These are phyloP conservation scores for Geopyxis carbonaria DNA, from an alignment of 495 filamentous ascomycete genomes.

Conservation along the genomic window DNA sequence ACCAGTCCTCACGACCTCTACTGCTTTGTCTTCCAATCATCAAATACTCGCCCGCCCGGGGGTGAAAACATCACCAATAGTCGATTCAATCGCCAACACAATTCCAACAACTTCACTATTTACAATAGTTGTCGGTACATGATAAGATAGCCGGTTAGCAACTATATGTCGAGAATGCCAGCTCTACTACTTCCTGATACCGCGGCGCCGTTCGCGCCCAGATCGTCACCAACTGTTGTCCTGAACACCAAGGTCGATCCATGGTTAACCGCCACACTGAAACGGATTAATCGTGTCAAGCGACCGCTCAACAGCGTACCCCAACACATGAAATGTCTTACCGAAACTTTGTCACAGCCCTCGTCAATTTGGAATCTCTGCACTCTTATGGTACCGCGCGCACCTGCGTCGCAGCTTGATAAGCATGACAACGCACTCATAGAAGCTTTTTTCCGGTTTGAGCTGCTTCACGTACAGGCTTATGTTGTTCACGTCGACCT, in stretches of 20 bases:
- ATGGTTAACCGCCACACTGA: conserved; percentile 92
- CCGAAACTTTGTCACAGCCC: conserved; percentile 78
- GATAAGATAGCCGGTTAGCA: not conserved
- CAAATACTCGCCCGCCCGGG: not conserved
- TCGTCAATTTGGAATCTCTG: conserved; percentile 93
- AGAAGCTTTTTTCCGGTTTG: conserved; percentile 84
- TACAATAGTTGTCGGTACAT: not conserved
- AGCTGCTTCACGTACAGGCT: conserved; percentile 87
- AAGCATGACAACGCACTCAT: conserved; percentile 75
- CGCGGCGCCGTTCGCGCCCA: conserved; percentile 88
- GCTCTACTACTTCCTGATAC: conserved; percentile 83
- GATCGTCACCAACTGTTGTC: conserved; percentile 88
- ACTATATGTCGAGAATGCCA: conserved; percentile 47
- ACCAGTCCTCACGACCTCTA: not conserved
- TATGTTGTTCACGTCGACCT: conserved; percentile 99
- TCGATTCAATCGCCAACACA: not conserved
- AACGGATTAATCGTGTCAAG: conserved; percentile 95
- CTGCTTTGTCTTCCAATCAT: not conserved
- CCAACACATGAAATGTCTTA: conserved; percentile 91
- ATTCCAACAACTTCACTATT: not conserved
- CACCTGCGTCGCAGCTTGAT: conserved; percentile 70
- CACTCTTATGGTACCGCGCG: conserved; percentile 84
- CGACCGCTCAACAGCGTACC: conserved; percentile 93
- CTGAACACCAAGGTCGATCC: conserved; percentile 87
- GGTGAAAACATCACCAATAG: conserved; percentile 3